Evolutionary conservation across 345 rosid genomes (phyloP).

Genomic region (Geranium brycei): DNA sequence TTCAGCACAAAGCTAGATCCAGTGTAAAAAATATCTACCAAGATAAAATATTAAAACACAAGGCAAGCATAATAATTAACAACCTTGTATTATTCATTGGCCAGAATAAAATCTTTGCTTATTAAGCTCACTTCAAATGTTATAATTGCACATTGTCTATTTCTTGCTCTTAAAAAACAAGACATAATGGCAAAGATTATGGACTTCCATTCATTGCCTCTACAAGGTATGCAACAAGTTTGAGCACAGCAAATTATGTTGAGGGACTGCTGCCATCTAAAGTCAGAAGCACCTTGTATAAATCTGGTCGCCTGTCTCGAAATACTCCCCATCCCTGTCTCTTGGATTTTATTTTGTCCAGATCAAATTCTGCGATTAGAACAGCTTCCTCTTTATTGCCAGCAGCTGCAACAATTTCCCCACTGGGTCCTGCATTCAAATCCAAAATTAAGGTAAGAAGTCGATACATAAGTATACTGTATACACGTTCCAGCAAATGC

Average conservation of each 20-base stretch:
- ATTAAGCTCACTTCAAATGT: neutral
- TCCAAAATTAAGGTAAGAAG: neutral
- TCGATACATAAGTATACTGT: neutral
- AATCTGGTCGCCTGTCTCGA: slow-evolving; percentile 78
- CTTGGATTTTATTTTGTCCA: slow-evolving; percentile 51
- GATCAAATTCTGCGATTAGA: slow-evolving; percentile 72
- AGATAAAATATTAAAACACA: too few species aligned
- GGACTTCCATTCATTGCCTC: slow-evolving; percentile 10
- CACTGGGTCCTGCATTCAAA: slow-evolving; percentile 50
- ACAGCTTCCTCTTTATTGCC: slow-evolving; percentile 65
- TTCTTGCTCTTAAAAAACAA: slow-evolving; percentile 1
- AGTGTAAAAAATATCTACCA: too few species aligned
- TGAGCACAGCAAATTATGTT: slow-evolving; percentile 9
- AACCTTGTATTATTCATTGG: too few species aligned
- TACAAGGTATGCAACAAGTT: neutral
- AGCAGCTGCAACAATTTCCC: slow-evolving; percentile 66
- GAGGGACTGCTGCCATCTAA: slow-evolving; percentile 50
- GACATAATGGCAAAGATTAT: neutral
- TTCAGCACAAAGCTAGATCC: too few species aligned
- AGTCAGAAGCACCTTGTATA: slow-evolving; percentile 83
- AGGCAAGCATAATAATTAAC: too few species aligned
- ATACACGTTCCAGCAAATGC: neutral
- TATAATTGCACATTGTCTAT: neutral
- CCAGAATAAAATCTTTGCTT: neutral
- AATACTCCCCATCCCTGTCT: slow-evolving; percentile 87